These are phyloP conservation scores for Geotrichum histeridarum DNA, from an alignment of 1,139 yeast genomes.

Conservation along the genomic window DNA sequence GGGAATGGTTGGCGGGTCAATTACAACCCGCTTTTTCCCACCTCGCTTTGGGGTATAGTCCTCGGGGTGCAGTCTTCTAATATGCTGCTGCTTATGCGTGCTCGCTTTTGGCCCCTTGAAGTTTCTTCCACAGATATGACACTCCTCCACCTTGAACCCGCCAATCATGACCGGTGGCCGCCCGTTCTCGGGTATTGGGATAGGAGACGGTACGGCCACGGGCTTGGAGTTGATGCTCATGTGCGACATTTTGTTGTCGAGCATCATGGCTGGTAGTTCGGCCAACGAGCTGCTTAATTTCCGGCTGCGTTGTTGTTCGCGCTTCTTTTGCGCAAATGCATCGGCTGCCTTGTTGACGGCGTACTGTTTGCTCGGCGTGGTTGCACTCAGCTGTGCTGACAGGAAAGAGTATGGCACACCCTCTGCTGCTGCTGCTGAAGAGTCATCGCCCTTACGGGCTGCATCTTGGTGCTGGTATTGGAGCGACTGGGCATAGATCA, in stretches of 20 bases:
- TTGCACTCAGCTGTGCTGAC: conserved; percentile 3
- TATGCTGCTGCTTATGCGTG: conserved; percentile 46
- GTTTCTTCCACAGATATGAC: conserved; percentile 42
- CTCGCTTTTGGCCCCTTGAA: conserved; percentile 46
- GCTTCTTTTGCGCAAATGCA: neutral
- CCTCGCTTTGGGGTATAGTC: conserved; percentile 44
- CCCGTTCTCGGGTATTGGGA: conserved; percentile 3
- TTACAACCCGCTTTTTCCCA: conserved; percentile 36
- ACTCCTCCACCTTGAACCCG: conserved; percentile 37
- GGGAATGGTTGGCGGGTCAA: conserved; percentile 6
- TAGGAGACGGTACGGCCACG: conserved; percentile 20
- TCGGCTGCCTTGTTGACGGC: conserved; percentile 5
- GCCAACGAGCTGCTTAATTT: conserved; percentile 2
- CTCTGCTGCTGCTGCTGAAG: neutral
- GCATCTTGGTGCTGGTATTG: neutral
- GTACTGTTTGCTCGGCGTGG: conserved; percentile 2
- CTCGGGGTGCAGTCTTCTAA: conserved; percentile 43
- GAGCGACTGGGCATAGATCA: conserved; percentile 6
- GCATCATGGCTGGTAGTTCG: conserved; percentile 2
- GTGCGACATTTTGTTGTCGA: conserved; percentile 11
- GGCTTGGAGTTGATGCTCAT: conserved; percentile 10
- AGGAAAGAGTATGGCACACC: neutral
- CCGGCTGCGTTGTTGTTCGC: neutral
- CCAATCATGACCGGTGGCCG: conserved; percentile 7
- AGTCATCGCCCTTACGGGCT: neutral